These are phyloP conservation scores for Colletotrichum tropicale DNA, from an alignment of 2,329 filamentous ascomycete species.

Conservation along the genomic window DNA sequence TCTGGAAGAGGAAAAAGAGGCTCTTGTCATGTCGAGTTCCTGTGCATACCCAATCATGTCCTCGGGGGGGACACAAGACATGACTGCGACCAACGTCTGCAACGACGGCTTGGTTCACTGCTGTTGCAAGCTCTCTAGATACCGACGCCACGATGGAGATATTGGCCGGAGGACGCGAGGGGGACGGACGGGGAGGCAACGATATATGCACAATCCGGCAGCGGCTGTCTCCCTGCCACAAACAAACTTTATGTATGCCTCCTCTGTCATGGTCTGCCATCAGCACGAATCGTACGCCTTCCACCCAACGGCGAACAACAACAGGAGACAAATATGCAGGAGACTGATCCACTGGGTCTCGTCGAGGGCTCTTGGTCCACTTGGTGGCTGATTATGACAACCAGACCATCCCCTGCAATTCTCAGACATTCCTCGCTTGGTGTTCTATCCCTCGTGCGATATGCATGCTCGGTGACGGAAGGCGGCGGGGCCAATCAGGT, in stretches of 20 bases:
- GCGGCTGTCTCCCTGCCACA: conserved; percentile 16
- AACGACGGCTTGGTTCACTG: not conserved
- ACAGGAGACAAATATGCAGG: conserved; percentile 22
- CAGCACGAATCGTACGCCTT: conserved; percentile 11
- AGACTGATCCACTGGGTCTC: conserved; percentile 12
- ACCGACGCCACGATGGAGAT: not conserved
- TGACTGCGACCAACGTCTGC: conserved; percentile 11
- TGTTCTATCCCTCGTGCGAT: conserved; percentile 13
- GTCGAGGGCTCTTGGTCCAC: conserved; percentile 2
- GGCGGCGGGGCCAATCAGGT: not conserved
- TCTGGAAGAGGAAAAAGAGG: conserved; percentile 11
- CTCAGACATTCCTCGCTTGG: conserved; percentile 18
- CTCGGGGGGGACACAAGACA: conserved; percentile 2
- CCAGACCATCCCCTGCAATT: conserved; percentile 14
- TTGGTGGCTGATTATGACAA: conserved; percentile 16
- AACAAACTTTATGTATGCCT: conserved; percentile 15
- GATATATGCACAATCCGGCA: conserved; percentile 19
- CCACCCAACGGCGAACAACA: conserved; percentile 17
- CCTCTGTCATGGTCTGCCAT: not conserved
- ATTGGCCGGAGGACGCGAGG: not conserved
- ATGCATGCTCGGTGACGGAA: conserved; percentile 3
- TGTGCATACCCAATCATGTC: conserved; percentile 17
- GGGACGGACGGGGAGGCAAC: conserved; percentile 7
- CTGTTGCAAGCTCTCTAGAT: not conserved
- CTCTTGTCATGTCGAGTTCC: not conserved